Evolutionary conservation across 2,329 filamentous ascomycete species (phyloP).

Genomic region (Hypoxylon sp.): DNA sequence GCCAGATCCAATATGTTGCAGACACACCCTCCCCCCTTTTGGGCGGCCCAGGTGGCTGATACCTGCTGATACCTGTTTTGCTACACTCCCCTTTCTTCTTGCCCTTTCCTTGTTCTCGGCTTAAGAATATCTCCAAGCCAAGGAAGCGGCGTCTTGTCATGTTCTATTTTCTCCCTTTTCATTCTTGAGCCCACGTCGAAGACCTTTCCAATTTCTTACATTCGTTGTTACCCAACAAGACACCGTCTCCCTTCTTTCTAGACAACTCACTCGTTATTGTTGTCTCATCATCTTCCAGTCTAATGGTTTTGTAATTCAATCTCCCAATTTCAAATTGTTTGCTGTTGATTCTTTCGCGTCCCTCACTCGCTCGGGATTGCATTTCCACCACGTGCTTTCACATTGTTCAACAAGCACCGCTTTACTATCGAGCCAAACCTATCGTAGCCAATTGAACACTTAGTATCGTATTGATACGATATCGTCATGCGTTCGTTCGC

Average conservation of each 20-base stretch:
- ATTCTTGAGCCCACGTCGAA: slow-evolving; percentile 33
- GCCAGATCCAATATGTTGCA: slow-evolving; percentile 27
- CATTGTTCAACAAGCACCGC: slow-evolving; percentile 30
- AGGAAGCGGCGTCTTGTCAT: slow-evolving; percentile 30
- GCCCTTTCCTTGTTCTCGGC: slow-evolving; percentile 36
- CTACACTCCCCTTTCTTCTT: slow-evolving; percentile 34
- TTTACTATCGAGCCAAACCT: slow-evolving; percentile 11
- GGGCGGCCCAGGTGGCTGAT: slow-evolving; percentile 21
- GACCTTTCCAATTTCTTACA: slow-evolving; percentile 28
- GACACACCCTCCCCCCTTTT: slow-evolving; percentile 40
- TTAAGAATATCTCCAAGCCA: slow-evolving; percentile 35
- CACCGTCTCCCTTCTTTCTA: slow-evolving; percentile 39
- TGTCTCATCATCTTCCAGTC: slow-evolving; percentile 41
- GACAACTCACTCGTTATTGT: slow-evolving; percentile 53
- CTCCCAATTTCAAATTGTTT: slow-evolving; percentile 21
- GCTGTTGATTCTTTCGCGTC: slow-evolving; percentile 28
- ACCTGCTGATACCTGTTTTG: slow-evolving; percentile 27
- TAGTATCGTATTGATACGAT: slow-evolving; percentile 43
- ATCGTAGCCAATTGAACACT: slow-evolving; percentile 32
- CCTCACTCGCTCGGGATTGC: slow-evolving; percentile 44
- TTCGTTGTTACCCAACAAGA: slow-evolving; percentile 44
- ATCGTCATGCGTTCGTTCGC: slow-evolving; percentile 65
- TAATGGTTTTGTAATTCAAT: slow-evolving; percentile 34
- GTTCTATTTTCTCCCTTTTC: slow-evolving; percentile 25
- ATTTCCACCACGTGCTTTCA: slow-evolving; percentile 30